Conservation (phyloP, 2,329 filamentous ascomycete species). For the Fusarium sublunatum region DNA sequence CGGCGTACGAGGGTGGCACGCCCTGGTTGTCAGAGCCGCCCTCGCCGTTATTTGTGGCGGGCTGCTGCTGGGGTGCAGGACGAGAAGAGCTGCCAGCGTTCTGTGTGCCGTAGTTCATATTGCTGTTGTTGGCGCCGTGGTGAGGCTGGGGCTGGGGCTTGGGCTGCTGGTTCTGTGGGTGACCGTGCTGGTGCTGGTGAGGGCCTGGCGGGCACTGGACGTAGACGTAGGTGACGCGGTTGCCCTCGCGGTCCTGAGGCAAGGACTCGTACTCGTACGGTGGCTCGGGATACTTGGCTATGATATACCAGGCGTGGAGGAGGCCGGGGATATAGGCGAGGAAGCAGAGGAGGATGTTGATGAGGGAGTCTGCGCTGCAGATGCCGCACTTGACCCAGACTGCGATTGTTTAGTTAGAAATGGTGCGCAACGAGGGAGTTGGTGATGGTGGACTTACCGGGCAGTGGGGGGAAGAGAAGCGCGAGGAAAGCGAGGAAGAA, state of each 20-base stretch:
- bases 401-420: constrained; percentile 50
- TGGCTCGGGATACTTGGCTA: constrained; percentile 85
- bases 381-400: constrained; percentile 98
- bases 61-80: constrained; percentile 48
- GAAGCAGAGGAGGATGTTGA: constrained; percentile 91
- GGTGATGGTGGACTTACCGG: constrained; percentile 61
- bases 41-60: constrained; percentile 54
- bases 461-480: constrained; percentile 72
- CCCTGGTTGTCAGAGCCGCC: constrained; percentile 55
- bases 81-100: constrained; percentile 40
- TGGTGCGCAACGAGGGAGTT: constrained; percentile 7
- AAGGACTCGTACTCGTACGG: constrained; percentile 76
- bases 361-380: constrained; percentile 90
- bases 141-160: constrained; percentile 48
- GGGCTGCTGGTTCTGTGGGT: constrained; percentile 34
- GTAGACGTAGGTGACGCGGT: constrained; percentile 81
- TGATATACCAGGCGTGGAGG: constrained; percentile 98
- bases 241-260: constrained; percentile 65
- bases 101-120: constrained; percentile 61
- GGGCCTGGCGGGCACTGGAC: constrained; percentile 63
- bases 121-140: constrained; percentile 42
- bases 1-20: constrained; percentile 86
- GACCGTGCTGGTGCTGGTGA: constrained; percentile 53
- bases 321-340: constrained; percentile 87
- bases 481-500: constrained; percentile 73